phyloP scores from a whole-genome alignment of 2,329 filamentous ascomycete species.

The Penicillium verrucosum region DNA sequence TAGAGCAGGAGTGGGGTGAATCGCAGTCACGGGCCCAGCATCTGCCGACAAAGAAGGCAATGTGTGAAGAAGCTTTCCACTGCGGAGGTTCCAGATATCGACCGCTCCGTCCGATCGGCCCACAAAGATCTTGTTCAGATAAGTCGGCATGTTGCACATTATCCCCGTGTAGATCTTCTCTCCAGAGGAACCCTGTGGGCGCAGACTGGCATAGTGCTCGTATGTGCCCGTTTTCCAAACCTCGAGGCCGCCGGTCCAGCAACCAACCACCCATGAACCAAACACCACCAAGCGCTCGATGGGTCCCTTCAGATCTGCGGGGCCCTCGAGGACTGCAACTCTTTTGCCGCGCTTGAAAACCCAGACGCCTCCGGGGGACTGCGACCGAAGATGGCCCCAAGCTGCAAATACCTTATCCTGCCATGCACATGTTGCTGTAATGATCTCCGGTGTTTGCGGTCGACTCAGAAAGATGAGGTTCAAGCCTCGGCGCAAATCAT shows the following conservation, averaged over 20 bases:
- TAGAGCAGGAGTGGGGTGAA: slow-evolving; percentile 79
- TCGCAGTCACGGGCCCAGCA: slow-evolving; percentile 77
- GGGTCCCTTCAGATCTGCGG: slow-evolving; percentile 61
- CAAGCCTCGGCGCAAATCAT: slow-evolving; percentile 84
- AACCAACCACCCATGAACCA: slow-evolving; percentile 86
- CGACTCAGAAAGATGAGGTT: slow-evolving; percentile 91
- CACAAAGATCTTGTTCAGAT: slow-evolving; percentile 91
- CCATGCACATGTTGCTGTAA: slow-evolving; percentile 85
- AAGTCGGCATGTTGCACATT: slow-evolving; percentile 86
- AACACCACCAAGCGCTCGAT: slow-evolving; percentile 77
- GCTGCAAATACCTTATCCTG: slow-evolving; percentile 85
- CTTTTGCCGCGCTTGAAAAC: slow-evolving; percentile 88
- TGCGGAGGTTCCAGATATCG: slow-evolving; percentile 97
- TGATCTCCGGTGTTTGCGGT: slow-evolving; percentile 79
- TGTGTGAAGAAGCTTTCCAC: slow-evolving; percentile 84
- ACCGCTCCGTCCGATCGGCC: slow-evolving; percentile 83
- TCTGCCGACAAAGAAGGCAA: slow-evolving; percentile 71
- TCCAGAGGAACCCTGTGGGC: slow-evolving; percentile 53
- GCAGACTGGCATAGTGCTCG: slow-evolving; percentile 86
- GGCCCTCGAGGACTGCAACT: slow-evolving; percentile 69
- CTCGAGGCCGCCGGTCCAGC: slow-evolving; percentile 71
- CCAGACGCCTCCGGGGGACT: slow-evolving; percentile 66
- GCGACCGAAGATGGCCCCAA: slow-evolving; percentile 64
- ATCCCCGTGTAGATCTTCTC: slow-evolving; percentile 71
- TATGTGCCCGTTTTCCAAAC: slow-evolving; percentile 82